Conservation (phyloP, 2,329 filamentous ascomycete species). For the Phialemoniopsis sp. region DNA sequence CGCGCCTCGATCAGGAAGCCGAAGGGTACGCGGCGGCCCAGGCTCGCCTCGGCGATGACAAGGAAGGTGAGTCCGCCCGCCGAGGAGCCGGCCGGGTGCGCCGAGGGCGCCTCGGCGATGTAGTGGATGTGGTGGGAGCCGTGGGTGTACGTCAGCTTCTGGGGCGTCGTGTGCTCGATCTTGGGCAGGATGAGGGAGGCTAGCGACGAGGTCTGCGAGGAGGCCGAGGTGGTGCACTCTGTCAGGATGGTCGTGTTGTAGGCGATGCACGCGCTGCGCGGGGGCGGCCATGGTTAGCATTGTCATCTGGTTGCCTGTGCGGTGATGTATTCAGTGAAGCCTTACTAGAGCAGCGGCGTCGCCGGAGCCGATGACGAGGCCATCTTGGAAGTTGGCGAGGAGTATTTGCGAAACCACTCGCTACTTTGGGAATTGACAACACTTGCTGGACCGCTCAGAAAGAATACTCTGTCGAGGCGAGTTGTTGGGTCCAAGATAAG, state of each 20-base stretch:
- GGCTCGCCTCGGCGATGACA: slow-evolving; percentile 75
- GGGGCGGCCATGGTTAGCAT: slow-evolving; percentile 69
- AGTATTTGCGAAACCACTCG: no score
- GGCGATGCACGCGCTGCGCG: slow-evolving; percentile 79
- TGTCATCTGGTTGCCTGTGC: slow-evolving; percentile 89
- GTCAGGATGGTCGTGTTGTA: slow-evolving; percentile 89
- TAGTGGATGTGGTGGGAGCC: slow-evolving; percentile 93
- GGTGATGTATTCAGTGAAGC: slow-evolving; percentile 75
- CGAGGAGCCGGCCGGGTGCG: slow-evolving; percentile 48
- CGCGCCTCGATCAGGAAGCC: slow-evolving; percentile 90
- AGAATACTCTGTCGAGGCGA: no score
- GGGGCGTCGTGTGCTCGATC: slow-evolving; percentile 73
- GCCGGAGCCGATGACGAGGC: slow-evolving; percentile 65
- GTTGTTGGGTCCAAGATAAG: no score
- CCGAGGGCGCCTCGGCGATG: slow-evolving; percentile 76
- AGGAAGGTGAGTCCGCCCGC: slow-evolving; percentile 87
- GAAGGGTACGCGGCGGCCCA: slow-evolving; percentile 87
- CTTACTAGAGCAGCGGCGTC: slow-evolving; percentile 72
- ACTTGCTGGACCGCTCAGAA: not conserved
- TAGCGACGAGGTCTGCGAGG: slow-evolving; percentile 78
- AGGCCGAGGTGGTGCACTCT: slow-evolving; percentile 85
- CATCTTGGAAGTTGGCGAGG: slow-evolving; percentile 47
- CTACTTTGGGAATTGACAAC: not conserved
- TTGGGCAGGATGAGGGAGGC: slow-evolving; percentile 94
- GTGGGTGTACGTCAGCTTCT: slow-evolving; percentile 94